Conservation (phyloP, 805 yeast species). For the Limtongia smithiae region DNA sequence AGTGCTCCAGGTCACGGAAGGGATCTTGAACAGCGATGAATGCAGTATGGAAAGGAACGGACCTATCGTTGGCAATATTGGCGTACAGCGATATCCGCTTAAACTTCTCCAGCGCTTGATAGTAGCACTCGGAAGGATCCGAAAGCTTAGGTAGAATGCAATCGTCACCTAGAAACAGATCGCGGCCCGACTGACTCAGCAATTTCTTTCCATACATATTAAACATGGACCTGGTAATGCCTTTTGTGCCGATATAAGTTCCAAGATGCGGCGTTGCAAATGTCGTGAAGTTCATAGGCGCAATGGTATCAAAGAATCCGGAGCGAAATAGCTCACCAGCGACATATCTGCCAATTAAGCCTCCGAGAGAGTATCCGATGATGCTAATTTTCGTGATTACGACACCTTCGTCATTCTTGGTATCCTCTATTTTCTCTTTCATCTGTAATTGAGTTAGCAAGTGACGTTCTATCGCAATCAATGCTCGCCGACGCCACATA, state of each 20-base stretch:
- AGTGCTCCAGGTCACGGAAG: conserved; percentile 46
- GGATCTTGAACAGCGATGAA: conserved; percentile 73
- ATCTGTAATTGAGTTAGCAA: conserved; percentile 25
- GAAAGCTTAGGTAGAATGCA: conserved; percentile 53
- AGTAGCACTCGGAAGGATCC: conserved; percentile 45
- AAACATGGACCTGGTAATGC: conserved; percentile 38
- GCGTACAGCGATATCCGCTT: conserved; percentile 60
- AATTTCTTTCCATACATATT: conserved; percentile 53
- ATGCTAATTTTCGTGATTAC: conserved; percentile 61
- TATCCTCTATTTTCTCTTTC: conserved; percentile 43
- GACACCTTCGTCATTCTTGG: conserved; percentile 44
- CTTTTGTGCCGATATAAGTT: conserved; percentile 46
- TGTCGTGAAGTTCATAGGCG: conserved; percentile 60
- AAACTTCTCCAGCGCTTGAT: conserved; percentile 53
- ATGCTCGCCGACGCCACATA: conserved; percentile 42
- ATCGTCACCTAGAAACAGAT: conserved; percentile 56
- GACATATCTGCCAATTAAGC: conserved; percentile 71
- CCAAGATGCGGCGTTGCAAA: conserved; percentile 82
- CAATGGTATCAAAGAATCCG: conserved; percentile 53
- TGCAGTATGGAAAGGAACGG: conserved; percentile 84
- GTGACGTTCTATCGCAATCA: too few species aligned
- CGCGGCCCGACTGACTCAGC: conserved; percentile 55
- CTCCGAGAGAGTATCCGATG: conserved; percentile 90
- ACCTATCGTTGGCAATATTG: conserved; percentile 74
- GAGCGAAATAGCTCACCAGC: conserved; percentile 59